A percentile compares a stretch with the other conserved stretches of the same genome.
Conservation (phyloP, 495 filamentous ascomycete species). For the Hypoxylon crocopeplum region DNA sequence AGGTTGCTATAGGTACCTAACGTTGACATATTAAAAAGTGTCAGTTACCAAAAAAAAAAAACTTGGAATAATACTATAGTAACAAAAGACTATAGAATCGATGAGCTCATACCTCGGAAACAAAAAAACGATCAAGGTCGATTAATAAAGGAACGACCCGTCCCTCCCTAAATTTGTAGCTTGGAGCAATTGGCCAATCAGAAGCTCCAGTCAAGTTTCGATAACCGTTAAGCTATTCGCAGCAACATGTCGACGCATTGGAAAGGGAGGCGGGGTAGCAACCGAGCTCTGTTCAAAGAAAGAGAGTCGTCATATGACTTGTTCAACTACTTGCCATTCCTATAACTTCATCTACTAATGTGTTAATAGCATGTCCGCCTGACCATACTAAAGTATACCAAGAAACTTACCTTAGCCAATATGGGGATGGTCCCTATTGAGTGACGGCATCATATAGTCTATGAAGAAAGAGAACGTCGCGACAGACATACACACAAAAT, state of each 20-base stretch:
- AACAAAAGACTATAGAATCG: not conserved
- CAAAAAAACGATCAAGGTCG: not conserved
- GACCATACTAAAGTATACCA: not conserved
- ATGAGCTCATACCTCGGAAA: conserved; percentile 9
- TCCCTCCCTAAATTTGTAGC: conserved; percentile 17
- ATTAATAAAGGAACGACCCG: conserved; percentile 25
- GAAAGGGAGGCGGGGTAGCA: conserved; percentile 35
- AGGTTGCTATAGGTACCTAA: not conserved
- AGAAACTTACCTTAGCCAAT: not conserved
- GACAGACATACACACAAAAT: too few species aligned
- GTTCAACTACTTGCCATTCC: conserved; percentile 6
- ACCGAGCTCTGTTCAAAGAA: conserved; percentile 9
- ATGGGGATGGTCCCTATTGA: too few species aligned
- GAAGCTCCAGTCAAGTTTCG: conserved; percentile 11
- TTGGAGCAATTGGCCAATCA: conserved; percentile 30
- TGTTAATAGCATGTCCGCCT: not conserved
- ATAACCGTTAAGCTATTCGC: conserved; percentile 9
- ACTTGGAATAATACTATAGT: conserved; percentile 16
- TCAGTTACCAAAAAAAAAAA: conserved; percentile 5
- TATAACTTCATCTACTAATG: too few species aligned
- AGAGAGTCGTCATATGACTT: conserved; percentile 23
- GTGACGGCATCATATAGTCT: too few species aligned
- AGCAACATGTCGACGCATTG: not conserved
- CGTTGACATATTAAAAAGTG: too few species aligned
- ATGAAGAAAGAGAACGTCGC: too few species aligned